A percentile compares a stretch with the other conserved stretches of the same genome.
Evolutionary conservation across 2,329 filamentous ascomycete species (phyloP).

Genomic region (Bipolaris cookei): DNA sequence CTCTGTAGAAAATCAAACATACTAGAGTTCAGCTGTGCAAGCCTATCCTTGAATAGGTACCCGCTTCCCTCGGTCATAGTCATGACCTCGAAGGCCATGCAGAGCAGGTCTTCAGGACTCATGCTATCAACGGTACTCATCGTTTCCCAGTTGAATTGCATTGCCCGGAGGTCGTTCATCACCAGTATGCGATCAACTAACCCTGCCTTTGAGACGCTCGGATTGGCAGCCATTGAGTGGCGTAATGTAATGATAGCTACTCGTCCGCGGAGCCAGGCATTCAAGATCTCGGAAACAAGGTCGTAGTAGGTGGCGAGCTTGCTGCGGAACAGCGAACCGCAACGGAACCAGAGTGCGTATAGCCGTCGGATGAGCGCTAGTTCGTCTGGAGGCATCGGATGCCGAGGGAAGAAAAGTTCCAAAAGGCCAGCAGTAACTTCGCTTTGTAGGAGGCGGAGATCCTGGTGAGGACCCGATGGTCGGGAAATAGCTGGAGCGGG

Average conservation of each 20-base stretch:
- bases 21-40: slow-evolving; percentile 34
- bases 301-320: slow-evolving; percentile 38
- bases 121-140: slow-evolving; percentile 42
- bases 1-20: slow-evolving; percentile 41
- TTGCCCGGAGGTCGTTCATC: slow-evolving; percentile 45
- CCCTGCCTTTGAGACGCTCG: slow-evolving; percentile 33
- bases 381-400: slow-evolving; percentile 32
- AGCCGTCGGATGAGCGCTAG: slow-evolving; percentile 31
- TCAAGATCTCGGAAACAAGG: slow-evolving; percentile 34
- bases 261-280: slow-evolving; percentile 40
- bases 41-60: slow-evolving; percentile 43
- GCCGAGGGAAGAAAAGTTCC: slow-evolving; percentile 38
- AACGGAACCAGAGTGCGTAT: slow-evolving; percentile 37
- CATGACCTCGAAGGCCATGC: slow-evolving; percentile 38
- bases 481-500: slow-evolving; percentile 5
- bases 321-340: slow-evolving; percentile 30
- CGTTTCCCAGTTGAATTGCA: slow-evolving; percentile 46
- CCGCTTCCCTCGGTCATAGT: slow-evolving; percentile 45
- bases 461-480: too few species aligned
- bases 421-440: slow-evolving; percentile 40
- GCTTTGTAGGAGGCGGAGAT: slow-evolving; percentile 38
- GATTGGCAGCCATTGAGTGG: slow-evolving; percentile 29
- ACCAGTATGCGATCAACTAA: slow-evolving; percentile 43
- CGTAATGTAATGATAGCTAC: slow-evolving; percentile 36
- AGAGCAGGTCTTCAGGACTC: slow-evolving; percentile 43